phyloP scores from a whole-genome alignment of 2,329 filamentous ascomycete genomes.

The Fusarium sp. region DNA sequence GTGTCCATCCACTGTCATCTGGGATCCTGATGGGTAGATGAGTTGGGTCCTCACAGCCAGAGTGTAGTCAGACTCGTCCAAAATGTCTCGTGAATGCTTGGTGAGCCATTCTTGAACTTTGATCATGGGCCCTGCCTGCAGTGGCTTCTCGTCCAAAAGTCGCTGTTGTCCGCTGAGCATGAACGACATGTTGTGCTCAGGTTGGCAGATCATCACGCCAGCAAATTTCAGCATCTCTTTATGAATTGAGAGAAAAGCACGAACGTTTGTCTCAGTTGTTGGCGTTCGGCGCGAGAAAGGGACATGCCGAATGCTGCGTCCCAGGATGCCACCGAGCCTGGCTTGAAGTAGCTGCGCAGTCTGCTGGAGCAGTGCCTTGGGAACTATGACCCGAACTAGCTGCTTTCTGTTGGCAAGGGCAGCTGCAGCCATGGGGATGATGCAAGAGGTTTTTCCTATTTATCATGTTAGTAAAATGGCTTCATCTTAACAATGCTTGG shows the following conservation, averaged over 20 bases:
- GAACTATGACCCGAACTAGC: constrained; percentile 67
- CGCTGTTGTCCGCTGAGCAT: constrained; percentile 71
- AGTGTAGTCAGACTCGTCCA: constrained; percentile 74
- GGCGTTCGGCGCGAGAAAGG: constrained; percentile 66
- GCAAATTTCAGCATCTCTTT: constrained; percentile 52
- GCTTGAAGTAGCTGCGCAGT: constrained; percentile 68
- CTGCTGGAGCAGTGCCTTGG: constrained; percentile 67
- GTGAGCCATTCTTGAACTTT: constrained; percentile 64
- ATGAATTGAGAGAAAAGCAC: constrained; percentile 48
- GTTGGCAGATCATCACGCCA: constrained; percentile 70
- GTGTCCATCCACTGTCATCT: constrained; percentile 64
- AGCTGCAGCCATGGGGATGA: constrained; percentile 64
- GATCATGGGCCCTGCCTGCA: constrained; percentile 62
- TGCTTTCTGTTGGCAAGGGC: constrained; percentile 58
- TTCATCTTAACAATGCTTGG: not conserved
- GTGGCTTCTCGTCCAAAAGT: constrained; percentile 60
- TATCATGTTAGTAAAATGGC: not conserved
- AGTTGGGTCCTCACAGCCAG: constrained; percentile 67
- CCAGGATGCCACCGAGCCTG: constrained; percentile 66
- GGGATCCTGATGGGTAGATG: constrained; percentile 67
- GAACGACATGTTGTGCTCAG: constrained; percentile 75
- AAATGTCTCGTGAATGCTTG: constrained; percentile 65
- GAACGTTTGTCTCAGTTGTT: constrained; percentile 49
- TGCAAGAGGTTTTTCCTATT: constrained; percentile 67
- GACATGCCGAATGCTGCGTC: constrained; percentile 65